Base-by-base conservation (phyloP, 2,329 filamentous ascomycete genomes). In the Ophiosphaerella korrae region DNA sequence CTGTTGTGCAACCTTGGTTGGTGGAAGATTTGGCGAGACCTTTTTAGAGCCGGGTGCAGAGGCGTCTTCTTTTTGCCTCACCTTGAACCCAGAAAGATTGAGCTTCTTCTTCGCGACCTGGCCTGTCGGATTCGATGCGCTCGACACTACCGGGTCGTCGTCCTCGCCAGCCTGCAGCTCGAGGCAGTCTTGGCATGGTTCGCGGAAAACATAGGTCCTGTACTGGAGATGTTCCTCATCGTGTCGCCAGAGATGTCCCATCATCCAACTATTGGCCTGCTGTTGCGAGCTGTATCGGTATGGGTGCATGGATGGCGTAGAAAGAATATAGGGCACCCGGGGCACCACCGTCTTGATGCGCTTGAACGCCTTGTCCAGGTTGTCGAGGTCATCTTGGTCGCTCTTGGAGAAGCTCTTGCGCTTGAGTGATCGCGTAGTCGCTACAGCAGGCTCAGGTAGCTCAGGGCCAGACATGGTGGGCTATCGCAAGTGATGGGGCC, bases 151-250 rank as follows among this genome's bases (percentile, higher is more conserved):
- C 73, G 76, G 71, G 41, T 80, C 79, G 73, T 82, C 81, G 57
- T 82, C 80, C 45, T 82, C 81, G 51, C 80, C 80, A 9, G 78
- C 77, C 55, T 80, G 73, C 43, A 83, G 68, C 48, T 80, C 67
- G 52, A 75, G 73, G 47, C 69, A 74, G 58, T 82, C 79, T 50
- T 67, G 64, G 52, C 80, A 79, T 31, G 78, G 78, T 63, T 85
- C 81, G 66, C 84, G 82, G 48, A 80, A 82, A 46, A 83, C 72
- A 58, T 84, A 86, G 50, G 83, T 86, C 75, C 84, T 77, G 67
- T 87, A 87, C 64, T 87, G 84, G 45, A 84, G 74, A 60, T 80
- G 75, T 61, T 84, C 79, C 68, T 87, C 84, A 55, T 80, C 74
- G 14, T 70, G 70, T 43, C 74, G 70, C 68, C 86, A 87, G 3